Evolutionary conservation across 148 eudicot genomes (phyloP).

Genomic region (Rheum nobile): DNA sequence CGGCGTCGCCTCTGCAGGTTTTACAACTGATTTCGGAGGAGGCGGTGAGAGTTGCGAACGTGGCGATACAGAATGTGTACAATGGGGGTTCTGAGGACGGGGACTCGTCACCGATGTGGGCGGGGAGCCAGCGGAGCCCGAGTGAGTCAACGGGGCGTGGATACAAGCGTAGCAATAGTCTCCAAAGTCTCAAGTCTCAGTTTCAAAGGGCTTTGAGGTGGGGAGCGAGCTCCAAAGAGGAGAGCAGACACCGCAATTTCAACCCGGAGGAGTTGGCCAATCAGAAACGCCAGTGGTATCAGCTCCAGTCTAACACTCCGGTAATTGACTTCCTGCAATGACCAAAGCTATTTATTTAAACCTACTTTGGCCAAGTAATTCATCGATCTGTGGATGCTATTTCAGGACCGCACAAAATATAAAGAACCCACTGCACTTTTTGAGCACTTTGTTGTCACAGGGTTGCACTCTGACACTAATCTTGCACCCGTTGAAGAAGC

Average conservation of each 20-base stretch:
- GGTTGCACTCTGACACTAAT: constrained; percentile 80
- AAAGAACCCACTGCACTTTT: constrained; percentile 73
- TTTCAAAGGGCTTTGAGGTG: constrained; percentile 68
- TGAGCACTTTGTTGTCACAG: constrained; percentile 83
- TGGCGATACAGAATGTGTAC: constrained; percentile 29
- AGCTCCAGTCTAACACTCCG: constrained; percentile 49
- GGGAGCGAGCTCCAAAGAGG: constrained; percentile 53
- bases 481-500: constrained; percentile 68
- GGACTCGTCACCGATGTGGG: constrained; percentile 25
- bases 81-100: constrained; percentile 19
- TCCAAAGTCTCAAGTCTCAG: constrained; percentile 56
- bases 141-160: constrained; percentile 39
- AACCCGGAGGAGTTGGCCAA: constrained; percentile 85
- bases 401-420: constrained; percentile 33
- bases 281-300: constrained; percentile 98
- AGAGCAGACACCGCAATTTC: constrained; percentile 33
- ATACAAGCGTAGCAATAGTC: constrained; percentile 33
- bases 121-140: constrained; percentile 43
- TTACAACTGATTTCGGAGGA: constrained; percentile 60
- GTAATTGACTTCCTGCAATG: constrained; percentile 9
- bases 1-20: constrained; percentile 42
- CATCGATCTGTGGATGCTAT: background rate
- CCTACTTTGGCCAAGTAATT: background rate
- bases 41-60: constrained; percentile 62
- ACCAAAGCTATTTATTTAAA: background rate